Evolutionary conservation across 164 flowering plant genomes (phyloP), one percentile per base, ranked within the genome.

Genomic region (Aristolochia californica): DNA sequence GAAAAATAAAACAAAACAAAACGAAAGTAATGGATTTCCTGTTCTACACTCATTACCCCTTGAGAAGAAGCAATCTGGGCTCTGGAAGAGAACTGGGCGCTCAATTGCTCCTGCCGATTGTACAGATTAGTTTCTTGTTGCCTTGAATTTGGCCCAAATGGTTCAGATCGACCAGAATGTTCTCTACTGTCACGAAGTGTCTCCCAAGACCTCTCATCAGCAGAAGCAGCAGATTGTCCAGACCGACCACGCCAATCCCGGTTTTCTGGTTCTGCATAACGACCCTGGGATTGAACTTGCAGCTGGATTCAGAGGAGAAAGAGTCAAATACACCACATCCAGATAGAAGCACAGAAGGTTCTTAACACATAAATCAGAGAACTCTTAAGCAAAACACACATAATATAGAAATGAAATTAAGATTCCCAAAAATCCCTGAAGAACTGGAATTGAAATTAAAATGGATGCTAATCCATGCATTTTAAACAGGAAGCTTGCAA

Each of bases 211-310:
- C 83, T 79, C 59, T 83, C 95, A 59, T 88, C 96, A 58, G 72
- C 78, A 49, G 84, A 56, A 21, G 78, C 22, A 58, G 81, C 60
- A 25, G 73, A 34, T 54, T 71, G 86, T 13, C 83, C 76, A 26
- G 91, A 62, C 18, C 95, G 79, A 17, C 74, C 81, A 65, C 87
- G 96, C 99, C 99, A 93, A 56, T 89, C 97, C 68, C 95, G 96
- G 60, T 72, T 80, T 67, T 89, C 97, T 26, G 84, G 85, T 66
- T 90, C 96, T 50, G 88, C 60, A 60, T 85, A 84, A 53, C 91
- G 91, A 63, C 60, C 68, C 65, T 74, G 88, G 27, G 83, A 8
- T 69, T 75, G 93, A 64, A 23, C 73, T 53, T 63, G 80, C 30
- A 60, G 51, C 85, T 81, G 43, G 18, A 69, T 24, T 51, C 9